Conservation (phyloP, 2,329 filamentous ascomycete genomes). For the Sporothrix sp. region DNA sequence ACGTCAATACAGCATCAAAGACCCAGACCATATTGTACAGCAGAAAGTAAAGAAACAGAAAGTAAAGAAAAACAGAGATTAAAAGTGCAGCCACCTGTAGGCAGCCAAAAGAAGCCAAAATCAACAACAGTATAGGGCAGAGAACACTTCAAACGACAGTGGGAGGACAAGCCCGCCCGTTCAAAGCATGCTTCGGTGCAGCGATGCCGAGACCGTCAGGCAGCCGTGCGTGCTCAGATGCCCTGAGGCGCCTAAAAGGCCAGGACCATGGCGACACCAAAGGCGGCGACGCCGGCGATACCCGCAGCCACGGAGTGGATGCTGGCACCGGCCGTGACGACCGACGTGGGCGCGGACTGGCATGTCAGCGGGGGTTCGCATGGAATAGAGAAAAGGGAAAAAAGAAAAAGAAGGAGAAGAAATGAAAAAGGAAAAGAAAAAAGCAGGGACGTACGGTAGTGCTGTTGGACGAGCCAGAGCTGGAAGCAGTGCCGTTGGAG, state of each 20-base stretch:
- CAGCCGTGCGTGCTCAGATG: no score
- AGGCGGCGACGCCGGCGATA: slow-evolving; percentile 11
- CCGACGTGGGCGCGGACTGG: slow-evolving; percentile 7
- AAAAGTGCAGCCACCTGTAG: no score
- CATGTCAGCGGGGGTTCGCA: background rate
- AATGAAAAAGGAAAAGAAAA: background rate
- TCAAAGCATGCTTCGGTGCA: no score
- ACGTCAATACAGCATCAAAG: no score
- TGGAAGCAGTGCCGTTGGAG: background rate
- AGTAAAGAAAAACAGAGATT: no score
- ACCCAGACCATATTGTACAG: no score
- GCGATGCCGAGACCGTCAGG: no score
- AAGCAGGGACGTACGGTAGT: background rate
- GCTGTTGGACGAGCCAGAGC: background rate
- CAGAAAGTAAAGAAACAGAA: no score
- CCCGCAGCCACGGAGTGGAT: slow-evolving; percentile 7
- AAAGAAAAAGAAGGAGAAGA: background rate
- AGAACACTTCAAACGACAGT: no score
- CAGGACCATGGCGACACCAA: slow-evolving; percentile 13
- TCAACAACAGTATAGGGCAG: no score
- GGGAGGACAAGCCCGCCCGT: no score
- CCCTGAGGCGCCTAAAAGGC: slow-evolving; percentile 18
- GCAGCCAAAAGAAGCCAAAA: no score
- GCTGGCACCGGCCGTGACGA: slow-evolving; percentile 16
- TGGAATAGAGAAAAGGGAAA: background rate